Evolutionary conservation across 371 early-diverging fungal genomes (phyloP), one percentile per base, ranked within the genome.

Genomic region (Rhizomucor pusillus): DNA sequence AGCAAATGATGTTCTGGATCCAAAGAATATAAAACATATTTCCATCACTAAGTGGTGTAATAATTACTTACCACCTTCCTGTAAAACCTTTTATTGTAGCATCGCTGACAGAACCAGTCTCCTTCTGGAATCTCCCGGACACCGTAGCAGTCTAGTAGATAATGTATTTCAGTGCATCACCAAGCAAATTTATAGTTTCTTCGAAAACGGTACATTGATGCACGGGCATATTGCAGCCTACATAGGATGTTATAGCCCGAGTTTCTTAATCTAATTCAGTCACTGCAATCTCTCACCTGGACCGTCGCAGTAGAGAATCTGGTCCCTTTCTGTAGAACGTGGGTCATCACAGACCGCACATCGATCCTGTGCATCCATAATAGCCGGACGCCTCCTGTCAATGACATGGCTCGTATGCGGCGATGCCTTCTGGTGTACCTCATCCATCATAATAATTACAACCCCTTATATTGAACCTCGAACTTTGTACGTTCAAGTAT

Each of bases 131-230:
- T 63, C 14, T 64, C 70, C 10, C 54, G 52, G 1, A 82, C 69
- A 18, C 74, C 72, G 49, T 82, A 82, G 41, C 82, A 82, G 1
- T 57, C 66, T 67, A 56, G 46, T 6, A 44, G 35, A 29, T 16
- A 46, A 12, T 3, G n/a, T n/a, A n/a, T n/a, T n/a, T n/a, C n/a
- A n/a, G n/a, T n/a, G n/a, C n/a, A n/a, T n/a, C n/a, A n/a, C n/a
- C n/a, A n/a, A n/a, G n/a, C n/a, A n/a, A n/a, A n/a, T n/a, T n/a
- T n/a, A n/a, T n/a, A n/a, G n/a, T n/a, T n/a, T n/a, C n/a, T n/a
- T n/a, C n/a, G n/a, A n/a, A n/a, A n/a, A n/a, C n/a, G n/a, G n/a
- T 65, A 73, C 73, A 54, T 66, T 82, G 79, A 47, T 80, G 82
- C 0, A 82, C 79, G 14, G 82, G 80, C 41, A 82, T 67, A 51